A percentile compares a stretch with the other conserved stretches of the same genome.
These are phyloP conservation scores for Pseudoscleropodium purum DNA, from an alignment of 225 moss, liverwort and hornwort species.

Conservation along the genomic window DNA sequence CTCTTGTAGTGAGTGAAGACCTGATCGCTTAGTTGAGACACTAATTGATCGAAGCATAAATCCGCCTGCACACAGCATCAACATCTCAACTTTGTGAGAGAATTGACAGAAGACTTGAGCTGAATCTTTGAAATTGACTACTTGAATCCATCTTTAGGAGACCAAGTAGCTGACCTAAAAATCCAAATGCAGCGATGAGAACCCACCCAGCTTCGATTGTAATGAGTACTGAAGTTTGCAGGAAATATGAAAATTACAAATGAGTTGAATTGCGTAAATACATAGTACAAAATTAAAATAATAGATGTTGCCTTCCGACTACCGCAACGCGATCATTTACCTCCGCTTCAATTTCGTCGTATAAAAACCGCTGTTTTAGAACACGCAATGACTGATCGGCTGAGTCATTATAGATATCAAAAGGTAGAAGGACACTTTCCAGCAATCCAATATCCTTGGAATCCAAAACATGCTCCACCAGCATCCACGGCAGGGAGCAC, in stretches of 20 bases:
- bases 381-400: constrained; percentile 78
- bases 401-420: constrained; percentile 90
- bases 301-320: not conserved
- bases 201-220: not conserved
- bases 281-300: not conserved
- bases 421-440: constrained; percentile 82
- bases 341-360: constrained; percentile 98
- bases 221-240: not conserved
- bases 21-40: constrained; percentile 84
- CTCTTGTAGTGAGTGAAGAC: constrained; percentile 81
- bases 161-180: not conserved
- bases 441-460: constrained; percentile 74
- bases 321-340: constrained; percentile 12
- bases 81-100: not conserved
- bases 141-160: not conserved
- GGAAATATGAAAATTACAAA: not conserved
- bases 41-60: constrained; percentile 89
- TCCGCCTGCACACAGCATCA: constrained; percentile 55
- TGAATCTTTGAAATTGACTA: not conserved
- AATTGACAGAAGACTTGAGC: not conserved
- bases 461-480: constrained; percentile 88
- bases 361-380: constrained; percentile 84
- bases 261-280: not conserved
- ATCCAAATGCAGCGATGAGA: not conserved
- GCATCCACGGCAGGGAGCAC: constrained; percentile 98